Conservation (phyloP, 176 grass and related monocot genomes). For the Otatea glauca region DNA sequence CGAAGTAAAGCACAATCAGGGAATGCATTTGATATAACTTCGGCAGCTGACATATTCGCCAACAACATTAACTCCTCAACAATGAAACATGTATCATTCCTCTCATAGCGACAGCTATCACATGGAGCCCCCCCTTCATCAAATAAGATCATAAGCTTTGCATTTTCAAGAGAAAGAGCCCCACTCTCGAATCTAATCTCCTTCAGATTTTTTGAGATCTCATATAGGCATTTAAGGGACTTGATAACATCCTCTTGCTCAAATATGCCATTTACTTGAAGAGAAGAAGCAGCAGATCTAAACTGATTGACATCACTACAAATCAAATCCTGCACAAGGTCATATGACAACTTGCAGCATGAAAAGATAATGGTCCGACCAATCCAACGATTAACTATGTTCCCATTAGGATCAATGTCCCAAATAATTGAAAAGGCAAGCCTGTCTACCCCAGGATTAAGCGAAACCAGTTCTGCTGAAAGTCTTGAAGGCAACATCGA, state of each 20-base stretch:
- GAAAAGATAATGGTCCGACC: slow-evolving; percentile 78
- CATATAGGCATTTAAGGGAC: slow-evolving; percentile 71
- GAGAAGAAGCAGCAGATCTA: slow-evolving; percentile 47
- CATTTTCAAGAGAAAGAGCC: slow-evolving; percentile 75
- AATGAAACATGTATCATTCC: slow-evolving; percentile 75
- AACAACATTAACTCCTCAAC: slow-evolving; percentile 96
- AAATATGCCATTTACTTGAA: slow-evolving; percentile 72
- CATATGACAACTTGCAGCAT: slow-evolving; percentile 92
- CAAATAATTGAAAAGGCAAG: slow-evolving; percentile 91
- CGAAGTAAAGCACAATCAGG: slow-evolving; percentile 88
- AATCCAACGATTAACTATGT: slow-evolving; percentile 86
- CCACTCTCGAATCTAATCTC: slow-evolving; percentile 83
- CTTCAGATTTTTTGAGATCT: slow-evolving; percentile 74
- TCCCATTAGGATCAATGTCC: slow-evolving; percentile 83
- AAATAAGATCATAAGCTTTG: slow-evolving; percentile 85
- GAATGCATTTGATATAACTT: slow-evolving; percentile 89
- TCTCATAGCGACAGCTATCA: slow-evolving; percentile 67
- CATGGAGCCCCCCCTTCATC: slow-evolving; percentile 79
- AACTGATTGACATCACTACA: slow-evolving; percentile 47
- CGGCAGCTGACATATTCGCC: slow-evolving; percentile 91
- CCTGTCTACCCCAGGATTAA: slow-evolving; percentile 83
- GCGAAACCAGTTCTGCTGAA: slow-evolving; percentile 69
- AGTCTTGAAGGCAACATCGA: slow-evolving; percentile 84
- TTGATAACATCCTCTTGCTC: slow-evolving; percentile 64
- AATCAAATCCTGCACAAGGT: slow-evolving; percentile 73